Evolutionary conservation across 352 stramenopile species (phyloP).

Genomic region (Aphanomyces invadans): DNA sequence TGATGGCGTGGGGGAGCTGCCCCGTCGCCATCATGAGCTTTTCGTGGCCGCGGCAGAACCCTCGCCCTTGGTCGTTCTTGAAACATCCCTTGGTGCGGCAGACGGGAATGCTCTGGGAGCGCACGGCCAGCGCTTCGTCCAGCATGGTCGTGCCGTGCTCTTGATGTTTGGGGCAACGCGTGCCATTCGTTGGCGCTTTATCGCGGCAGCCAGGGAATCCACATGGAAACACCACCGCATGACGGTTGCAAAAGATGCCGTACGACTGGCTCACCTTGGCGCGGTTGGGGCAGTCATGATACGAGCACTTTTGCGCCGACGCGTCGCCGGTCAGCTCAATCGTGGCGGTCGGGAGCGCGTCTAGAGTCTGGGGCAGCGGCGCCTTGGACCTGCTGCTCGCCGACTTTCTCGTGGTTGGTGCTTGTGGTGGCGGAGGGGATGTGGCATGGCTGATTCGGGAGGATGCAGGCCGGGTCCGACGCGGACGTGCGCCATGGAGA

Average conservation of each 20-base stretch:
- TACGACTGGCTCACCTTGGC: constrained; percentile 67
- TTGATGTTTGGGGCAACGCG: constrained; percentile 70
- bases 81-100: constrained; percentile 72
- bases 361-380: background rate
- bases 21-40: constrained; percentile 81
- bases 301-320: constrained; percentile 50
- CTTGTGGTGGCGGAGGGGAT: background rate
- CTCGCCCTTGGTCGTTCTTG: constrained; percentile 83
- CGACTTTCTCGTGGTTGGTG: background rate
- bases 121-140: constrained; percentile 45
- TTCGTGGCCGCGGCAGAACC: constrained; percentile 76
- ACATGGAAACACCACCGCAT: constrained; percentile 78
- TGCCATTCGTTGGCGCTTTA: constrained; percentile 46
- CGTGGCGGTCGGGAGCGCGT: background rate
- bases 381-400: constrained; percentile 3
- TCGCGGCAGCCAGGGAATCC: constrained; percentile 80
- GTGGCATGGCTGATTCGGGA: background rate
- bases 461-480: background rate
- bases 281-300: constrained; percentile 66
- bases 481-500: background rate
- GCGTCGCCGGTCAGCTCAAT: constrained; percentile 5
- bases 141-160: constrained; percentile 39
- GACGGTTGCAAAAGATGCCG: constrained; percentile 79
- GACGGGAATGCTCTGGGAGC: constrained; percentile 68
- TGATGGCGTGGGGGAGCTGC: constrained; percentile 60